Conservation (phyloP, 495 filamentous ascomycete species). For the Parmelia sp. region DNA sequence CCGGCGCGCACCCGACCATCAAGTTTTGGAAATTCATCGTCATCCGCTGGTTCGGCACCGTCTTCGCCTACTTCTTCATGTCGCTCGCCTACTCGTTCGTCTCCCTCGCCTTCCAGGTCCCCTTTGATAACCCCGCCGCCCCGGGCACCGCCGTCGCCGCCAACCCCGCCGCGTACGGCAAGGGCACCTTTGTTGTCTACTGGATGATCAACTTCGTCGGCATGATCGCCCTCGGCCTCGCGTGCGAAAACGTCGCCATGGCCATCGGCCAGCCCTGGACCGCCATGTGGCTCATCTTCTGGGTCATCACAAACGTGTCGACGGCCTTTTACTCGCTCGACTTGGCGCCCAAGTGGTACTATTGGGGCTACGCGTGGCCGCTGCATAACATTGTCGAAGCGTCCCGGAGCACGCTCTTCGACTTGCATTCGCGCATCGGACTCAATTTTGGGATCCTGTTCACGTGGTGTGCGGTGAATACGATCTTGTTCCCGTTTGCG, state of each 20-base stretch:
- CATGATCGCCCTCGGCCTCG: constrained; percentile 61
- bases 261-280: constrained; percentile 61
- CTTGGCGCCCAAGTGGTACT: constrained; percentile 54
- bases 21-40: constrained; percentile 54
- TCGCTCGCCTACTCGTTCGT: constrained; percentile 62
- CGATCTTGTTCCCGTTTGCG: constrained; percentile 55
- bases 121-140: constrained; percentile 45
- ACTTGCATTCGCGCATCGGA: constrained; percentile 54
- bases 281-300: constrained; percentile 66
- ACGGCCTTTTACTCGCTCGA: constrained; percentile 59
- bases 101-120: constrained; percentile 59
- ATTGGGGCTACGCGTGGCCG: constrained; percentile 69
- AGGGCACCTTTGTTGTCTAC: constrained; percentile 59
- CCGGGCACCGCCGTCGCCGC: constrained; percentile 39
- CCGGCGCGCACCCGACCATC: constrained; percentile 50
- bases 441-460: constrained; percentile 60
- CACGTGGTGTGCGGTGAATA: constrained; percentile 52
- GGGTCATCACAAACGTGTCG: constrained; percentile 65
- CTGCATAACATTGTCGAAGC: constrained; percentile 62
- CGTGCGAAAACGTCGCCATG: constrained; percentile 70
- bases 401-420: constrained; percentile 57
- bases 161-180: constrained; percentile 52
- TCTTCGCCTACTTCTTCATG: constrained; percentile 59
- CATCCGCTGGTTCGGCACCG: constrained; percentile 56
- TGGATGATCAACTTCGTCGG: constrained; percentile 72